Evolutionary conservation across 2,329 filamentous ascomycete species (phyloP).

Genomic region (Onygenales sp.): DNA sequence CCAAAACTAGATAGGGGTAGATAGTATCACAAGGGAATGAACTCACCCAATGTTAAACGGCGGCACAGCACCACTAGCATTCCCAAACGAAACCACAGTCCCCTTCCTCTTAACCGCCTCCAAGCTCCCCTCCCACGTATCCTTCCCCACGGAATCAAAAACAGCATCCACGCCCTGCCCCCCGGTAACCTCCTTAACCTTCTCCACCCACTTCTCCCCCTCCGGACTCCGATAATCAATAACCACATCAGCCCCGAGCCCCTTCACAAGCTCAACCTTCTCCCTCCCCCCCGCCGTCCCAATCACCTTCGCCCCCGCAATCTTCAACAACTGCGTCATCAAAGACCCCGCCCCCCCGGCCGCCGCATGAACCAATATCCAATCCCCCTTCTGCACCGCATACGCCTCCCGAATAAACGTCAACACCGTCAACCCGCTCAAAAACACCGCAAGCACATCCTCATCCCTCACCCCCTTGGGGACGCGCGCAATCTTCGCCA

Average conservation of each 20-base stretch:
- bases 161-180: constrained; percentile 66
- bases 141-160: constrained; percentile 78
- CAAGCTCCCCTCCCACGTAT: constrained; percentile 70
- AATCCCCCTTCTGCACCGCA: constrained; percentile 63
- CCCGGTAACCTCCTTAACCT: constrained; percentile 73
- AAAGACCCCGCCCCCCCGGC: constrained; percentile 72
- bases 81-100: constrained; percentile 68
- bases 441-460: constrained; percentile 56
- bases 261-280: constrained; percentile 61
- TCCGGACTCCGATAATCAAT: constrained; percentile 80
- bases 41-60: constrained; percentile 54
- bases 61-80: constrained; percentile 70
- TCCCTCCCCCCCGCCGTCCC: constrained; percentile 65
- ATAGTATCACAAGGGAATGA: constrained; percentile 22
- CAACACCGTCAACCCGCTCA: constrained; percentile 77
- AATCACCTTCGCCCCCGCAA: constrained; percentile 66
- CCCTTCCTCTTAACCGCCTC: constrained; percentile 69
- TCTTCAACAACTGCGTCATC: constrained; percentile 63
- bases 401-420: constrained; percentile 68
- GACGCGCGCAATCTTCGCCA: constrained; percentile 48
- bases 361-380: constrained; percentile 75
- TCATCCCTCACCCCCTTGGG: constrained; percentile 54
- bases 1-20: background rate
- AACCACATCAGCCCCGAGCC: constrained; percentile 57
- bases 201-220: constrained; percentile 66